These are phyloP conservation scores for Colletotrichum sp. DNA, from an alignment of 2,329 filamentous ascomycete species.

Conservation along the genomic window DNA sequence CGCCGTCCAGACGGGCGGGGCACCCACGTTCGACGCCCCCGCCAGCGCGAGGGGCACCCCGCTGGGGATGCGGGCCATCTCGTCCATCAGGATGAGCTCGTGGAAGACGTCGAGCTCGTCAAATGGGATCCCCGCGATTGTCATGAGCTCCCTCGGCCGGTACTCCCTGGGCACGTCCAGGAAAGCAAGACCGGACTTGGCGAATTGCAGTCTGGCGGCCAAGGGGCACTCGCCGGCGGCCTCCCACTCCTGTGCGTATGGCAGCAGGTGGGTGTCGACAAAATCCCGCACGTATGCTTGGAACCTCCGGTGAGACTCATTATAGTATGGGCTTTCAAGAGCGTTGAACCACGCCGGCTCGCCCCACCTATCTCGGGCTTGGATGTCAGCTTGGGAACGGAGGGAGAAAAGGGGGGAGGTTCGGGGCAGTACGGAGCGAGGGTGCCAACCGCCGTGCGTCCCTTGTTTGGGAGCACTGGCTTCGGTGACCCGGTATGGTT, in stretches of 20 bases:
- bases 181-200: slow-evolving; percentile 43
- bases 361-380: not conserved
- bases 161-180: slow-evolving; percentile 40
- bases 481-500: not conserved
- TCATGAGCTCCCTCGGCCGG: slow-evolving; percentile 24
- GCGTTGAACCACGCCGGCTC: slow-evolving; percentile 34
- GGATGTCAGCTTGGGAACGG: not conserved
- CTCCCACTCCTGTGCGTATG: slow-evolving; percentile 69
- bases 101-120: slow-evolving; percentile 63
- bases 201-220: slow-evolving; percentile 40
- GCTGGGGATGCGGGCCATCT: slow-evolving; percentile 58
- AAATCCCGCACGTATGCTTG: slow-evolving; percentile 63
- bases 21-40: slow-evolving; percentile 66
- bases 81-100: slow-evolving; percentile 59
- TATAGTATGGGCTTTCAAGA: slow-evolving; percentile 62
- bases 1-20: slow-evolving; percentile 67
- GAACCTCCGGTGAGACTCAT: slow-evolving; percentile 62
- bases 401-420: not conserved
- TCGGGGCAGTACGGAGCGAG: not conserved
- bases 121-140: slow-evolving; percentile 45
- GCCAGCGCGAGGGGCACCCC: slow-evolving; percentile 63
- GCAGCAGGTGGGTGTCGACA: slow-evolving; percentile 62
- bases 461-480: not conserved
- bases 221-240: slow-evolving; percentile 56
- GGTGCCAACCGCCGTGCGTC: not conserved